Conservation (phyloP, 768 basidiomycete species). For the Pleurotus eryngii region DNA sequence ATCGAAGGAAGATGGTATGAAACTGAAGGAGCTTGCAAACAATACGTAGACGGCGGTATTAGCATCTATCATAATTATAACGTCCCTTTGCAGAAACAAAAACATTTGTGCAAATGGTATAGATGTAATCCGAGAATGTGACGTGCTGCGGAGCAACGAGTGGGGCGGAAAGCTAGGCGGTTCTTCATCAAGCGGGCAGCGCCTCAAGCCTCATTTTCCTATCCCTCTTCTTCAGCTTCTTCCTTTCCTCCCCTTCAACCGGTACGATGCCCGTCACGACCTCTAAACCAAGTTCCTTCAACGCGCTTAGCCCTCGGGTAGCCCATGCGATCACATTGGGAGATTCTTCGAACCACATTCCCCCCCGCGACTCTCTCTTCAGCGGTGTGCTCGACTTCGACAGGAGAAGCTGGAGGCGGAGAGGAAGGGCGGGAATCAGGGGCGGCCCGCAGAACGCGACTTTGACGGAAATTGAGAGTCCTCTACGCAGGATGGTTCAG, state of each 20-base stretch:
- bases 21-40: too few relatives aligned
- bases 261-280: constrained; percentile 37
- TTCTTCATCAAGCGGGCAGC: too few relatives aligned
- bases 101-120: too few relatives aligned
- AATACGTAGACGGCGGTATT: too few relatives aligned
- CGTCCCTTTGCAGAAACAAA: too few relatives aligned
- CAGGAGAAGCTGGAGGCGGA: background rate
- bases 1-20: too few relatives aligned
- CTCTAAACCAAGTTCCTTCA: constrained; percentile 45
- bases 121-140: too few relatives aligned
- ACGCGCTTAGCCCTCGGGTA: constrained; percentile 43
- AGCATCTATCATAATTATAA: too few relatives aligned
- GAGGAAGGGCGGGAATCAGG: background rate
- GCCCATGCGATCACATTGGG: constrained; percentile 48
- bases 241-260: background rate
- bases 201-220: too few relatives aligned
- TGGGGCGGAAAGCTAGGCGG: too few relatives aligned
- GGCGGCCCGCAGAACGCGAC: background rate
- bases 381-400: background rate
- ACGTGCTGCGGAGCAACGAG: too few relatives aligned
- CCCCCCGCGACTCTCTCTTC: constrained; percentile 1
- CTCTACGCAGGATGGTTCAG: background rate
- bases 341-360: constrained; percentile 54
- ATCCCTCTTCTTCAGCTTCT: too few relatives aligned
- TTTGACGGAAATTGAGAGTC: background rate